A percentile compares a stretch with the other conserved stretches of the same genome.
Conservation (phyloP, 768 basidiomycete species). For the Boletus sp. region DNA sequence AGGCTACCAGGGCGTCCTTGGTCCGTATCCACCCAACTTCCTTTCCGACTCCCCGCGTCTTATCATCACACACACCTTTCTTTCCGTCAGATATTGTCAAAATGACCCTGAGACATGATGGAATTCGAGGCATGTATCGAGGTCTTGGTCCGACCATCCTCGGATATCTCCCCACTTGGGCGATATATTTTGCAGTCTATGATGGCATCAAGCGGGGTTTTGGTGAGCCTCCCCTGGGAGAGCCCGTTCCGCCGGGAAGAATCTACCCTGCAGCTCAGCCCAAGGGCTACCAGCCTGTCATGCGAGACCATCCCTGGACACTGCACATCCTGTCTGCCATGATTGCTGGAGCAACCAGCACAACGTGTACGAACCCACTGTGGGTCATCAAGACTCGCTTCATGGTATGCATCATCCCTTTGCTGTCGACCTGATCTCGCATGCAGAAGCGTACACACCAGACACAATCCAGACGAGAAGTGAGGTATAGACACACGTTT, state of each 20-base stretch:
- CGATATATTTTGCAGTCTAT: conserved; percentile 97
- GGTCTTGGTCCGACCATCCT: conserved; percentile 96
- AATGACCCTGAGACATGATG: conserved; percentile 59
- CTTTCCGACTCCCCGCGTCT: conserved; percentile 12
- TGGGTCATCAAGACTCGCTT: conserved; percentile 99
- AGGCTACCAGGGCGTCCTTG: conserved; percentile 74
- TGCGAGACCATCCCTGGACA: conserved; percentile 80
- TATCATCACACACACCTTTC: conserved; percentile 9
- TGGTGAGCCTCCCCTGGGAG: conserved; percentile 59
- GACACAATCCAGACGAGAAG: conserved; percentile 81
- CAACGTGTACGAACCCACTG: conserved; percentile 89
- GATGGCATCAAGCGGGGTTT: conserved; percentile 88
- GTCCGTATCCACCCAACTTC: conserved; percentile 40
- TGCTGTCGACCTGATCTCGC: background rate
- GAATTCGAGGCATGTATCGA: conserved; percentile 87
- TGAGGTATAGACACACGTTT: conserved; percentile 81
- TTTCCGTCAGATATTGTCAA: conserved; percentile 47
- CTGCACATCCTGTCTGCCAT: conserved; percentile 93
- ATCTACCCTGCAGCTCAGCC: conserved; percentile 81
- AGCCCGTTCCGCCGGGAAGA: conserved; percentile 36
- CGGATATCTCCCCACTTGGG: conserved; percentile 98
- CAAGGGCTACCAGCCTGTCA: conserved; percentile 80
- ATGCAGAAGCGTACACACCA: conserved; percentile 28
- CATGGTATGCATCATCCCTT: conserved; percentile 63
- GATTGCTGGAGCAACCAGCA: conserved; percentile 91